Percentiles rank a stretch among this genome's conserved stretches.
These are phyloP conservation scores for Seiridium cupressi DNA, from an alignment of 2,329 filamentous ascomycete genomes.

Conservation along the genomic window DNA sequence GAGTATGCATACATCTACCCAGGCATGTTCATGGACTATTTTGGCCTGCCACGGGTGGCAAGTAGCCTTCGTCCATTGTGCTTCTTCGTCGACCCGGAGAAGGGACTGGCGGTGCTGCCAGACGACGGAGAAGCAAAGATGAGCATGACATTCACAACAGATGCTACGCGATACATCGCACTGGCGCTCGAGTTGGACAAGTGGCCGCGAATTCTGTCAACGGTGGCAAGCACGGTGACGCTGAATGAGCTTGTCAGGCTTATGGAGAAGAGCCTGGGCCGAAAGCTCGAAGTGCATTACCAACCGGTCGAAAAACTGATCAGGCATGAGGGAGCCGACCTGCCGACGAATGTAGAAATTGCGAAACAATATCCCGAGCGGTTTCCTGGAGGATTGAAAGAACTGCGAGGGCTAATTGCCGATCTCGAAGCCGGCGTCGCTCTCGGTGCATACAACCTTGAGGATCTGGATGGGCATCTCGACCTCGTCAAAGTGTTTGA, in stretches of 20 bases:
- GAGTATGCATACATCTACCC: slow-evolving; percentile 32
- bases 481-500: slow-evolving; percentile 21
- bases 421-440: slow-evolving; percentile 29
- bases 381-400: slow-evolving; percentile 22
- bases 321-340: slow-evolving; percentile 17
- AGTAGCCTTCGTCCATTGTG: slow-evolving; percentile 24
- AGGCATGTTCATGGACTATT: slow-evolving; percentile 37
- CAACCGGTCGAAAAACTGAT: slow-evolving; percentile 22
- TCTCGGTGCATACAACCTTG: slow-evolving; percentile 27
- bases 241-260: slow-evolving; percentile 27
- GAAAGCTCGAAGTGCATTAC: slow-evolving; percentile 22
- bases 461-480: slow-evolving; percentile 13
- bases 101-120: slow-evolving; percentile 24
- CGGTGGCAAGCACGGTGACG: slow-evolving; percentile 23
- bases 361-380: slow-evolving; percentile 20
- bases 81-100: slow-evolving; percentile 26
- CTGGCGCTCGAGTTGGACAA: slow-evolving; percentile 25
- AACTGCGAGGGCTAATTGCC: slow-evolving; percentile 23
- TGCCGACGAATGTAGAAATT: slow-evolving; percentile 25
- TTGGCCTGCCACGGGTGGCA: slow-evolving; percentile 24
- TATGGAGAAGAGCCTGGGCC: slow-evolving; percentile 16
- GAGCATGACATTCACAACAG: slow-evolving; percentile 29
- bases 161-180: slow-evolving; percentile 27
- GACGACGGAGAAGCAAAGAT: slow-evolving; percentile 28
- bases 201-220: slow-evolving; percentile 28